phyloP scores from a whole-genome alignment of 129 eudicot species.

The Arctium lappa region DNA sequence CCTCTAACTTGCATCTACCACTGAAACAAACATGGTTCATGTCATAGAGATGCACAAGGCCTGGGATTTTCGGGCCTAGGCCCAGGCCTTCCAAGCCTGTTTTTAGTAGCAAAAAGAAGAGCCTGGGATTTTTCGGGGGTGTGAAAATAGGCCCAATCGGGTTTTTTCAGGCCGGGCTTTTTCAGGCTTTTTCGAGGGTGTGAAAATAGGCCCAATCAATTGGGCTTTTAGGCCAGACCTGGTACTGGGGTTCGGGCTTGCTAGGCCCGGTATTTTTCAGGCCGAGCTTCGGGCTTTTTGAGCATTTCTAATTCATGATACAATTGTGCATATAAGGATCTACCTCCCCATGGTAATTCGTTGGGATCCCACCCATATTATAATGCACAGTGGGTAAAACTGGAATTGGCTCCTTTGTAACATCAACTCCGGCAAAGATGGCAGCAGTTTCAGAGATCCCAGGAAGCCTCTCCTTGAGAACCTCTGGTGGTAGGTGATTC shows the following conservation, averaged over 20 bases:
- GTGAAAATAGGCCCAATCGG: background rate
- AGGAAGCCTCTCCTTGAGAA: slow-evolving; percentile 98
- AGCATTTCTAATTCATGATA: background rate
- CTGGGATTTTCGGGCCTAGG: background rate
- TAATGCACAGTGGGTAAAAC: slow-evolving; percentile 98
- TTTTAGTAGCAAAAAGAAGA: background rate
- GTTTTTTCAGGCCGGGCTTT: background rate
- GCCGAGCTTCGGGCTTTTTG: background rate
- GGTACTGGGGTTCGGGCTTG: background rate
- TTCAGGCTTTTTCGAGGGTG: background rate
- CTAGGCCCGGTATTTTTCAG: background rate
- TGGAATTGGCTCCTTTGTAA: slow-evolving; percentile 98
- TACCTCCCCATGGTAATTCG: slow-evolving; percentile 98
- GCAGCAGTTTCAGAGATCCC: slow-evolving; percentile 99
- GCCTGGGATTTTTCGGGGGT: background rate
- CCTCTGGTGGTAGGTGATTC: slow-evolving; percentile 98
- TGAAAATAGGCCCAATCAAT: background rate
- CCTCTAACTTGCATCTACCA: slow-evolving; percentile 2
- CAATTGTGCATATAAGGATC: background rate
- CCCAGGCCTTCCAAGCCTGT: background rate
- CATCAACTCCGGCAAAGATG: slow-evolving; percentile 98
- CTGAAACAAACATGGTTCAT: background rate
- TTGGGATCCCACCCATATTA: slow-evolving; percentile 99
- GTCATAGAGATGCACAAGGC: background rate
- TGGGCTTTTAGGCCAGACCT: background rate